Percentiles rank a stretch among this genome's conserved stretches.
Conservation (phyloP, 2,329 filamentous ascomycete species). For the Myrmaecium sp. region DNA sequence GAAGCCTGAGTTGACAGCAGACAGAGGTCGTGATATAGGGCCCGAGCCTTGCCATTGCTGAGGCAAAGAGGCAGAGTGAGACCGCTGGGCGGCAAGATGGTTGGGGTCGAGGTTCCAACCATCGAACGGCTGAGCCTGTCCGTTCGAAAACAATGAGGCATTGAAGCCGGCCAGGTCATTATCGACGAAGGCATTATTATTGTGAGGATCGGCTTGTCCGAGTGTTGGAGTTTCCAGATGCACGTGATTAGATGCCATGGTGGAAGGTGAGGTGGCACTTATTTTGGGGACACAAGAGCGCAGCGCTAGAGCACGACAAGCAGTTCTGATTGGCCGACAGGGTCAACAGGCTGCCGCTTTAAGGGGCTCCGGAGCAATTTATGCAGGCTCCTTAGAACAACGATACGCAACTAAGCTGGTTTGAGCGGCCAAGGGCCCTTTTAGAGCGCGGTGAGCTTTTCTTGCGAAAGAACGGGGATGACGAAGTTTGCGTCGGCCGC, state of each 20-base stretch:
- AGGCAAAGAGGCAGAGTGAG: constrained; percentile 6
- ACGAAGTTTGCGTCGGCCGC: too few relatives aligned
- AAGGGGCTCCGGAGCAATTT: too few relatives aligned
- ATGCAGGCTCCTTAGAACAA: too few relatives aligned
- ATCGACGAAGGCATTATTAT: constrained; percentile 13
- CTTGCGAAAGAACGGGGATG: too few relatives aligned
- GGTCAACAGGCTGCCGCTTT: too few relatives aligned
- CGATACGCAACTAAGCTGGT: too few relatives aligned
- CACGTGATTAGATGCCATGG: constrained; percentile 8
- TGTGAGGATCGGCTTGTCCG: constrained; percentile 10
- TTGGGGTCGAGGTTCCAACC: not conserved
- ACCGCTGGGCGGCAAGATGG: not conserved
- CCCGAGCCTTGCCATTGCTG: constrained; percentile 6
- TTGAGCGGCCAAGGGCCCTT: too few relatives aligned
- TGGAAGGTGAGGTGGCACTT: not conserved
- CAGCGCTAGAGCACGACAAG: not conserved
- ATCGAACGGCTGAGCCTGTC: not conserved
- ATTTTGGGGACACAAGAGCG: not conserved
- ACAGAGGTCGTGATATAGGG: too few relatives aligned
- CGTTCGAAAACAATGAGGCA: not conserved
- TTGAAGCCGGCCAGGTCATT: too few relatives aligned
- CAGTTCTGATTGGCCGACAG: too few relatives aligned
- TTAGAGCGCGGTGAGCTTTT: too few relatives aligned
- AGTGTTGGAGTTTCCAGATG: constrained; percentile 4
- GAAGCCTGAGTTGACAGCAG: too few relatives aligned